These are phyloP conservation scores for Botrytis tulipae DNA, from an alignment of 2,329 filamentous ascomycete species.

Conservation along the genomic window DNA sequence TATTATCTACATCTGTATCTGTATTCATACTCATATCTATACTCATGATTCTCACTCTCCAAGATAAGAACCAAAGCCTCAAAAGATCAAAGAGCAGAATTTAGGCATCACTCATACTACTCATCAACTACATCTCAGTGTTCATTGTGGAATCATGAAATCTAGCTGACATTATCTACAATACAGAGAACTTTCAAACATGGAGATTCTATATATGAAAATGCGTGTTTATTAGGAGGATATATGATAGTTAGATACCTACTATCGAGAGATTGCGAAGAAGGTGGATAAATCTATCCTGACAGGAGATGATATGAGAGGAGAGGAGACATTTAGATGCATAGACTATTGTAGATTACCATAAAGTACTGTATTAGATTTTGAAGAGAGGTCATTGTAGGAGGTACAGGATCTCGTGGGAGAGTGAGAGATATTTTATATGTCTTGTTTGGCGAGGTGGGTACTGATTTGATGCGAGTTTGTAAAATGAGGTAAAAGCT, in stretches of 20 bases:
- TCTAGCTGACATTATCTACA: no score
- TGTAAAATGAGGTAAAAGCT: not conserved
- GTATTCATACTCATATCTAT: no score
- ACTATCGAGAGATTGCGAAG: not conserved
- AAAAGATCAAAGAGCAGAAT: no score
- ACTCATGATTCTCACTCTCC: no score
- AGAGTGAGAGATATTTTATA: not conserved
- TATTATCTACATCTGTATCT: no score
- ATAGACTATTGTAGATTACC: not conserved
- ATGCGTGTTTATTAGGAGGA: not conserved
- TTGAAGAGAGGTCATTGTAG: not conserved
- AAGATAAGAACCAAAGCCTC: no score
- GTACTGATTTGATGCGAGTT: not conserved
- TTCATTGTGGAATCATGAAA: no score
- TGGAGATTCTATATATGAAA: accelerated
- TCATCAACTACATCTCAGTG: no score
- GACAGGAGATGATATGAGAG: no score
- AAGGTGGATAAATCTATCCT: not conserved
- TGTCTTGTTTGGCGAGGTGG: not conserved
- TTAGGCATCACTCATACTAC: no score
- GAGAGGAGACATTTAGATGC: not conserved
- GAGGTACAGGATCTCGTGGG: not conserved
- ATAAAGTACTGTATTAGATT: not conserved
- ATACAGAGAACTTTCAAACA: no score
- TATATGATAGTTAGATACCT: not conserved